Evolutionary conservation across 768 basidiomycete genomes (phyloP).

Genomic region (Psilocybe tampanensis): DNA sequence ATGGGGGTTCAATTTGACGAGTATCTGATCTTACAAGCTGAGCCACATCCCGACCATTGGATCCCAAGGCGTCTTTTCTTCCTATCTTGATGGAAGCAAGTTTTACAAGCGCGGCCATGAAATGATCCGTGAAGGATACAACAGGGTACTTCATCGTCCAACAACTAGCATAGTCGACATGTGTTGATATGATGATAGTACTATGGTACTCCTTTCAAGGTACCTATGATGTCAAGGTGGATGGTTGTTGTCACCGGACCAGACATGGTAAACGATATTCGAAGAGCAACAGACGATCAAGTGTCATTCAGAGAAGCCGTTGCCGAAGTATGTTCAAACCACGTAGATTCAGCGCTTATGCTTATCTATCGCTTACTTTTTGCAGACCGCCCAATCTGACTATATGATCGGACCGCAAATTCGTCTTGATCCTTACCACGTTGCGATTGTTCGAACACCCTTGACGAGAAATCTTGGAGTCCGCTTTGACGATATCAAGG

Average conservation of each 20-base stretch:
- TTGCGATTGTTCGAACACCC: constrained; percentile 3
- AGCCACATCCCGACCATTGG: constrained; percentile 19
- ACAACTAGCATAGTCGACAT: too few species aligned
- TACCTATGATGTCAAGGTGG: constrained; percentile 17
- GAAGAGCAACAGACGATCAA: constrained; percentile 32
- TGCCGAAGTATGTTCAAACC: constrained; percentile 22
- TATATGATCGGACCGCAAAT: constrained; percentile 4
- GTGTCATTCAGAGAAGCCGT: constrained; percentile 29
- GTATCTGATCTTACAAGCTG: constrained; percentile 6
- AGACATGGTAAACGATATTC: constrained; percentile 49
- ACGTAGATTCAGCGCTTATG: background rate
- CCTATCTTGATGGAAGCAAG: constrained; percentile 11
- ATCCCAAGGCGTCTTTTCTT: constrained; percentile 8
- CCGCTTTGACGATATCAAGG: constrained; percentile 15
- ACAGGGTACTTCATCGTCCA: constrained; percentile 23
- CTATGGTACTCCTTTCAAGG: constrained; percentile 19
- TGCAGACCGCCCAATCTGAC: constrained; percentile 17
- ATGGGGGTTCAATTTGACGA: background rate
- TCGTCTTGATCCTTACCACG: constrained; percentile 4
- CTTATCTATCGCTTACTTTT: background rate
- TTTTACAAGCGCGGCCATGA: constrained; percentile 15
- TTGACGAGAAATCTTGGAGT: constrained; percentile 5
- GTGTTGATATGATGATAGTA: constrained; percentile 7
- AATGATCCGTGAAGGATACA: constrained; percentile 23
- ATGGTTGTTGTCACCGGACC: constrained; percentile 40